A percentile compares a stretch with the other conserved stretches of the same genome.
Evolutionary conservation across 306 rosid genomes (phyloP).

Genomic region (Hippophae rhamnoides): DNA sequence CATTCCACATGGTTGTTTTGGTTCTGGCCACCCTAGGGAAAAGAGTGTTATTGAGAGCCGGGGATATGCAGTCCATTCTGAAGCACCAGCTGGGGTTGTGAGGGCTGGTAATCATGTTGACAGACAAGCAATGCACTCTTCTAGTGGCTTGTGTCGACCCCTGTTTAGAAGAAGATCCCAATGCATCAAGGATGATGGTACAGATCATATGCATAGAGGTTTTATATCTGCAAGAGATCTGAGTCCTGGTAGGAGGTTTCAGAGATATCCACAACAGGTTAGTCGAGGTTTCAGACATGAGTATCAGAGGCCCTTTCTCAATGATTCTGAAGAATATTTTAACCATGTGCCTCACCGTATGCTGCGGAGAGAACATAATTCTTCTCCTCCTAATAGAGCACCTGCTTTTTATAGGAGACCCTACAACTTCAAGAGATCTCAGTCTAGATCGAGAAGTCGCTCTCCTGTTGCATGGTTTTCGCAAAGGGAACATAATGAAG

Average conservation of each 20-base stretch:
- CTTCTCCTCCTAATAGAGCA: slow-evolving; percentile 18
- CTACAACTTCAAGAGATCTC: slow-evolving; percentile 20
- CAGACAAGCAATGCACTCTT: slow-evolving; percentile 17
- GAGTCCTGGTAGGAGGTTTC: slow-evolving; percentile 28
- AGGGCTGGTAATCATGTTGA: slow-evolving; percentile 17
- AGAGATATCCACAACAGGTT: slow-evolving; percentile 25
- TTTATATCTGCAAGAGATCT: slow-evolving; percentile 18
- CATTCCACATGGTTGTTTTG: slow-evolving; percentile 17
- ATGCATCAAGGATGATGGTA: slow-evolving; percentile 6
- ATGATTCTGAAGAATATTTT: slow-evolving; percentile 21
- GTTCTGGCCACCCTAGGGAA: slow-evolving; percentile 16
- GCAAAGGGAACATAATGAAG: slow-evolving; percentile 16
- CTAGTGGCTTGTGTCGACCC: slow-evolving; percentile 16
- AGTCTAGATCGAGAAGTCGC: slow-evolving; percentile 28
- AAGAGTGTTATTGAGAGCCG: slow-evolving; percentile 17
- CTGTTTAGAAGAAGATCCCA: slow-evolving; percentile 27
- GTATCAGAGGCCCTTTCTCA: slow-evolving; percentile 19
- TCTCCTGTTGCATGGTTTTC: slow-evolving; percentile 21
- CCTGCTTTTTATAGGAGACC: slow-evolving; percentile 23
- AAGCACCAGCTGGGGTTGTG: slow-evolving; percentile 6
- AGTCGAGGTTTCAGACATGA: slow-evolving; percentile 20
- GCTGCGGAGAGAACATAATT: slow-evolving; percentile 24
- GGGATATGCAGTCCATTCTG: slow-evolving; percentile 16
- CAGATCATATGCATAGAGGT: slow-evolving; percentile 13
- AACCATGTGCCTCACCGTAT: slow-evolving; percentile 20